These are phyloP conservation scores for Didymellaceae sp. DNA, from an alignment of 2,329 filamentous ascomycete genomes.

Conservation along the genomic window DNA sequence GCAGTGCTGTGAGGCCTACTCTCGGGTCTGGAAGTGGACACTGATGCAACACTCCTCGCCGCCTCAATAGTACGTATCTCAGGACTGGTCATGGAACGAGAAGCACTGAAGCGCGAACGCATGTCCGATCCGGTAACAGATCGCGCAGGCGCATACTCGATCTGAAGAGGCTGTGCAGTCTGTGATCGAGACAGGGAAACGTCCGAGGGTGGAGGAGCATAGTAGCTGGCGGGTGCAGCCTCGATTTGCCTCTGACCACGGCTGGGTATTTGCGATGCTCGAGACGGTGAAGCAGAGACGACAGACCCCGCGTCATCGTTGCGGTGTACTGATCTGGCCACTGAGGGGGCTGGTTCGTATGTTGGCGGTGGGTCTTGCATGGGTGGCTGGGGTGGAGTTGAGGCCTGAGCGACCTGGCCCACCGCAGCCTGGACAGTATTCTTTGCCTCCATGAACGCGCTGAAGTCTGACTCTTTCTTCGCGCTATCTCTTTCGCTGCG, in stretches of 20 bases:
- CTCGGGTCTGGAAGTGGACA: constrained; percentile 25
- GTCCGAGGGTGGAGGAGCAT: constrained; percentile 43
- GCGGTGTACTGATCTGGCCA: constrained; percentile 41
- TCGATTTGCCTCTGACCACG: constrained; percentile 49
- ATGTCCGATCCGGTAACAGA: constrained; percentile 38
- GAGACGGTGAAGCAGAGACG: constrained; percentile 35
- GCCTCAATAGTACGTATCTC: constrained; percentile 36
- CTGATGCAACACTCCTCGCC: constrained; percentile 24
- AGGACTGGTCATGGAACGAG: constrained; percentile 41
- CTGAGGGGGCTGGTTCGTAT: constrained; percentile 34
- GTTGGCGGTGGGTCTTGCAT: constrained; percentile 44
- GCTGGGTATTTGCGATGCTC: constrained; percentile 23
- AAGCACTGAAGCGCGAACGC: constrained; percentile 32
- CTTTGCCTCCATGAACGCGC: constrained; percentile 44
- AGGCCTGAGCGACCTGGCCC: constrained; percentile 38
- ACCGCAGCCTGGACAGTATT: constrained; percentile 38
- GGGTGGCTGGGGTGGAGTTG: constrained; percentile 31
- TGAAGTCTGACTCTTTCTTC: constrained; percentile 52
- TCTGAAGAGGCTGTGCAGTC: constrained; percentile 28
- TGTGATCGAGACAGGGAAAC: constrained; percentile 36
- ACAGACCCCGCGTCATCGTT: constrained; percentile 48
- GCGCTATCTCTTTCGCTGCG: constrained; percentile 62
- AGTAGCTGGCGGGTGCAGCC: constrained; percentile 45
- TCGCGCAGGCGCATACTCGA: constrained; percentile 47
- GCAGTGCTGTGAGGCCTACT: constrained; percentile 30